Base-by-base conservation (phyloP, 257 asterid genomes). In the Rehmannia glutinosa region DNA sequence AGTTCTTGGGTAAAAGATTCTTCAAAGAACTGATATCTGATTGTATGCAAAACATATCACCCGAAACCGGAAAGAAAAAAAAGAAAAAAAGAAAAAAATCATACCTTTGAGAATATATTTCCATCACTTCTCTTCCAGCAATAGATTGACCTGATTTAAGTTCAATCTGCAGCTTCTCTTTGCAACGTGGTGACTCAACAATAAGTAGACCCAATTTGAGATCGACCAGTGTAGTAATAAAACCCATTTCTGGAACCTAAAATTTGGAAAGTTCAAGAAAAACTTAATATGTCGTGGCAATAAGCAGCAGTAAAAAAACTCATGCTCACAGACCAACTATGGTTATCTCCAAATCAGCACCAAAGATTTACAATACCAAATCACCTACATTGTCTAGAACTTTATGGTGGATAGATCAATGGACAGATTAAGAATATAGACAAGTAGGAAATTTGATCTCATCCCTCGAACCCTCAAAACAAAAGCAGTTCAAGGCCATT, bases 161-260 rank as follows among this genome's bases (percentile, higher is more conserved):
- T 67, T 82, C 80, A 56, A 94, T 87, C 73, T 84, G 84, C 82
- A 94, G 75, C 73, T 83, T 87, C 73, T 87, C 95, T 78, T 85
- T 81, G 83, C 97, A 94, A 19, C 81, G 82, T 1, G 95, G 91
- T 15, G 99, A 91, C 71, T 81, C 85, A 20, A 91, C 90, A 68
- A 78, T 62, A 73, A 94, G 85, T 57, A 74, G 64, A 70, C 95
- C 96, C 82, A 78, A 66, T 78, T 91, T 83, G 75, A 88, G 93
- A 79, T 94, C 95, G 9, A 91, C 73, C 72, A 76, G 70, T 8
- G 97, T 79, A 32, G 86, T 81, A 74, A 94, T 81, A 66, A 75
- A 73, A 62, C 91, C 84, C 99, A 94, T 83, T 60, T 88, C 95
- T 45, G 96, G 96, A 73, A 94, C 95, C 99, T 94, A 62, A 66